Evolutionary conservation across 208 protist genomes (phyloP).

Genomic region (Vickermania ingenoplastis): DNA sequence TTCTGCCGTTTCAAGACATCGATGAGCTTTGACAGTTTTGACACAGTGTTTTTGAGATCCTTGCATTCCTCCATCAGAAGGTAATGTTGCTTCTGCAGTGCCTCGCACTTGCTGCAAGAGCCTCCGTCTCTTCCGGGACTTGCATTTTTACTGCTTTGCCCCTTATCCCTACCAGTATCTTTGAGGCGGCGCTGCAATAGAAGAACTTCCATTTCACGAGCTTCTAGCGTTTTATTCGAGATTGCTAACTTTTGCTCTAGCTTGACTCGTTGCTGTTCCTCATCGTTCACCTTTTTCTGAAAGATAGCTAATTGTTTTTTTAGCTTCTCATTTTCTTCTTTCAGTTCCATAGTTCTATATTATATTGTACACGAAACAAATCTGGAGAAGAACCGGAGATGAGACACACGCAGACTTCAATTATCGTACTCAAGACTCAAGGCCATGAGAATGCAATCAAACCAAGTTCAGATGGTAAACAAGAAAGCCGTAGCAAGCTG

Average conservation of each 20-base stretch:
- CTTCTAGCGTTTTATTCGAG: conserved; percentile 17
- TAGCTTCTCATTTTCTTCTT: too few species aligned
- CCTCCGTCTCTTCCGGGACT: not conserved
- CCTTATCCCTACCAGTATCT: not conserved
- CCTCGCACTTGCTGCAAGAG: not conserved
- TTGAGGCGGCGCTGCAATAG: conserved; percentile 22
- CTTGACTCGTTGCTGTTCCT: conserved; percentile 5
- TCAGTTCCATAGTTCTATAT: too few species aligned
- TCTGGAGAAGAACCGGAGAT: too few species aligned
- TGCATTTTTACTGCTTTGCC: not conserved
- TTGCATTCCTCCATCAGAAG: conserved; percentile 22
- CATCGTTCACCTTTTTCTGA: conserved; percentile 7
- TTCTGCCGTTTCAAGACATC: conserved; percentile 91
- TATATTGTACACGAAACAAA: too few species aligned
- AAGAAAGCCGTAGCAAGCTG: too few species aligned
- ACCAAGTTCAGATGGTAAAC: too few species aligned
- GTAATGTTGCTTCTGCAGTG: conserved; percentile 1
- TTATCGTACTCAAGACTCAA: too few species aligned
- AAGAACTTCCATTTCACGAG: conserved; percentile 32
- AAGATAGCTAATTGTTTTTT: conserved; percentile 3
- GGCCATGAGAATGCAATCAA: too few species aligned
- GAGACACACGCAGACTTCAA: too few species aligned
- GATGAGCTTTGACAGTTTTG: conserved; percentile 89
- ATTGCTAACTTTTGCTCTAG: conserved; percentile 20
- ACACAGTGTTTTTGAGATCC: conserved; percentile 72